phyloP scores from a whole-genome alignment of 345 rosid genomes.

The Sonneratia caseolaris region DNA sequence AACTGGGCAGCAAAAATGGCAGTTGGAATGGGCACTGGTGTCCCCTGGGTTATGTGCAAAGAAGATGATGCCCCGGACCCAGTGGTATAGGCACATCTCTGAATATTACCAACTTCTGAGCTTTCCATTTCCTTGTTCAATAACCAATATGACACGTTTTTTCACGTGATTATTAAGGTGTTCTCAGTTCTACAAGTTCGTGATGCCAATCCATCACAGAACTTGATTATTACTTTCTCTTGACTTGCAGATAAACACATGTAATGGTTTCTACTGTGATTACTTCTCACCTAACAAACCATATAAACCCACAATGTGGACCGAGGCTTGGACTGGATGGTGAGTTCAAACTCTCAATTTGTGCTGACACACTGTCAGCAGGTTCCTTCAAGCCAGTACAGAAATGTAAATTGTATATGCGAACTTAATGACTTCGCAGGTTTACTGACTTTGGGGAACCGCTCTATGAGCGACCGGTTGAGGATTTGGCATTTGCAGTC shows the following conservation, averaged over 20 bases:
- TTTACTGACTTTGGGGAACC: slow-evolving; percentile 56
- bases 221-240: neutral
- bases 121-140: too few relatives aligned
- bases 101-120: neutral
- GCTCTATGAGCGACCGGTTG: slow-evolving; percentile 37
- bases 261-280: slow-evolving; percentile 66
- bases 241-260: slow-evolving; percentile 44
- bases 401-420: neutral
- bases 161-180: too few relatives aligned
- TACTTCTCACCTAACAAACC: slow-evolving; percentile 56
- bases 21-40: slow-evolving; percentile 42
- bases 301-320: slow-evolving; percentile 57
- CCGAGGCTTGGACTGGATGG: slow-evolving; percentile 78
- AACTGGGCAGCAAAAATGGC: slow-evolving; percentile 68
- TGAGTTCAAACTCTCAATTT: slow-evolving; percentile 7
- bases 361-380: neutral
- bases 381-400: neutral
- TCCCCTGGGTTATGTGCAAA: slow-evolving; percentile 82
- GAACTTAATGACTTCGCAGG: slow-evolving; percentile 18
- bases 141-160: too few relatives aligned
- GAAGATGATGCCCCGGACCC: slow-evolving; percentile 70
- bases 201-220: too few relatives aligned
- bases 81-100: slow-evolving; percentile 21
- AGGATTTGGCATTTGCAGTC: slow-evolving; percentile 69
- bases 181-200: too few relatives aligned